A percentile compares a stretch with the other conserved stretches of the same genome.
These are phyloP conservation scores for Fusarium keratoplasticum DNA, from an alignment of 2,329 filamentous ascomycete genomes.

Conservation along the genomic window DNA sequence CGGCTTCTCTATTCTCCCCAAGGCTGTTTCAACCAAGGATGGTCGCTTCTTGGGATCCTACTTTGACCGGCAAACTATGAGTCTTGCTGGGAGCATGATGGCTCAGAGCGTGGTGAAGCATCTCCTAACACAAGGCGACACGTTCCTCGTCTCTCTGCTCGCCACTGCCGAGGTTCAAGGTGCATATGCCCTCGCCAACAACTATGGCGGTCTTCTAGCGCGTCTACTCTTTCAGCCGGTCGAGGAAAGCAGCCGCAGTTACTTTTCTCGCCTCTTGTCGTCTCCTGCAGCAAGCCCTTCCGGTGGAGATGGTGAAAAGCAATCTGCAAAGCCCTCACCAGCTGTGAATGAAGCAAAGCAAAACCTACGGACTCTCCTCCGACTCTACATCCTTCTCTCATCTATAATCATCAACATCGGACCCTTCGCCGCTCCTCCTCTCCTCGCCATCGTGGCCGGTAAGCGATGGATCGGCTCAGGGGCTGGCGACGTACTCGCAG, in stretches of 20 bases:
- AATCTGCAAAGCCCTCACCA: slow-evolving; percentile 38
- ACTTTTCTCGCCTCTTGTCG: slow-evolving; percentile 84
- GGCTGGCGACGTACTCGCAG: slow-evolving; percentile 78
- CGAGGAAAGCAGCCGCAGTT: slow-evolving; percentile 90
- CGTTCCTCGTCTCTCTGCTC: slow-evolving; percentile 83
- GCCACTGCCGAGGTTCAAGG: slow-evolving; percentile 86
- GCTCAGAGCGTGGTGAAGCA: slow-evolving; percentile 92
- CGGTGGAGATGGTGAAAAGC: slow-evolving; percentile 27
- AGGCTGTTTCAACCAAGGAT: slow-evolving; percentile 45
- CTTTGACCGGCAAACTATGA: slow-evolving; percentile 78
- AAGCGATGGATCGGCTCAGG: slow-evolving; percentile 79
- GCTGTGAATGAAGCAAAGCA: slow-evolving; percentile 55
- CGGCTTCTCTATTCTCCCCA: slow-evolving; percentile 77
- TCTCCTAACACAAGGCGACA: slow-evolving; percentile 92
- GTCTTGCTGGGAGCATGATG: slow-evolving; percentile 84
- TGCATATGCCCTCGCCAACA: slow-evolving; percentile 91
- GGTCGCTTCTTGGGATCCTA: slow-evolving; percentile 64
- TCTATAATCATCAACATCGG: slow-evolving; percentile 76
- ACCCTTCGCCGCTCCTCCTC: slow-evolving; percentile 78
- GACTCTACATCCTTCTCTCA: slow-evolving; percentile 80
- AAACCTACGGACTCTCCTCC: slow-evolving; percentile 74
- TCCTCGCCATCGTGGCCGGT: slow-evolving; percentile 82
- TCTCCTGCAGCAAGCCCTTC: slow-evolving; percentile 39
- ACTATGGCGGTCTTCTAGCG: slow-evolving; percentile 91
- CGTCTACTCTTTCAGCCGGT: slow-evolving; percentile 93